Conservation (phyloP, 2,329 filamentous ascomycete species). For the Calonectria pteridis region DNA sequence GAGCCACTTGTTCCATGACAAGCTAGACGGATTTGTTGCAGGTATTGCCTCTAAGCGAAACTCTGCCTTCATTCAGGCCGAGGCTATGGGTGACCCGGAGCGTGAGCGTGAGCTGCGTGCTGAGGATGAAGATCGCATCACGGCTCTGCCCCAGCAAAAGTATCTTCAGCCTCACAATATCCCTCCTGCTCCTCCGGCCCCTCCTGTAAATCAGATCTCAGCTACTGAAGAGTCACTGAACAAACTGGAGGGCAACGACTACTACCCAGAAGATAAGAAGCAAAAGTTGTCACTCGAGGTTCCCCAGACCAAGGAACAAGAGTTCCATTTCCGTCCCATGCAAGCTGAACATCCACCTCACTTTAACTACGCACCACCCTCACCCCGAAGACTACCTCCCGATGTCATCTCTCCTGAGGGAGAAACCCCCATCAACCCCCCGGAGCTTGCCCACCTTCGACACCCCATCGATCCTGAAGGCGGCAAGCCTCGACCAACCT, state of each 20-base stretch:
- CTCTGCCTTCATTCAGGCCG: constrained; percentile 84
- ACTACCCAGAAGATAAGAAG: constrained; percentile 60
- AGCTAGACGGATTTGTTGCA: constrained; percentile 88
- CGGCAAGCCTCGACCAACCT: constrained; percentile 60
- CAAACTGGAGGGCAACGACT: constrained; percentile 62
- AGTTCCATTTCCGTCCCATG: constrained; percentile 71
- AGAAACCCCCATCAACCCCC: constrained; percentile 55
- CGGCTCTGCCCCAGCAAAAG: constrained; percentile 79
- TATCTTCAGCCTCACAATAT: constrained; percentile 68
- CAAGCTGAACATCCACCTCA: constrained; percentile 65
- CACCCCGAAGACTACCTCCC: constrained; percentile 52
- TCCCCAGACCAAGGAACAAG: constrained; percentile 44
- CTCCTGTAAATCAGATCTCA: constrained; percentile 44
- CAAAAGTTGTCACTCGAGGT: constrained; percentile 45
- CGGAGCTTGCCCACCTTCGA: constrained; percentile 70
- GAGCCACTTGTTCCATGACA: constrained; percentile 84
- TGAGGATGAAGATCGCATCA: constrained; percentile 88
- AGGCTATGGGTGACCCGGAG: constrained; percentile 83
- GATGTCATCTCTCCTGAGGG: constrained; percentile 38
- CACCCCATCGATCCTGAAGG: constrained; percentile 51
- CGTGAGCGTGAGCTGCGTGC: constrained; percentile 82
- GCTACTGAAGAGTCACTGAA: constrained; percentile 60
- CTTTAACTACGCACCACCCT: constrained; percentile 69
- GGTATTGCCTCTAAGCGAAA: constrained; percentile 89
- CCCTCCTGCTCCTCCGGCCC: constrained; percentile 46